Base-by-base conservation (phyloP, 257 asterid species). In the Hygrophila difformis region DNA sequence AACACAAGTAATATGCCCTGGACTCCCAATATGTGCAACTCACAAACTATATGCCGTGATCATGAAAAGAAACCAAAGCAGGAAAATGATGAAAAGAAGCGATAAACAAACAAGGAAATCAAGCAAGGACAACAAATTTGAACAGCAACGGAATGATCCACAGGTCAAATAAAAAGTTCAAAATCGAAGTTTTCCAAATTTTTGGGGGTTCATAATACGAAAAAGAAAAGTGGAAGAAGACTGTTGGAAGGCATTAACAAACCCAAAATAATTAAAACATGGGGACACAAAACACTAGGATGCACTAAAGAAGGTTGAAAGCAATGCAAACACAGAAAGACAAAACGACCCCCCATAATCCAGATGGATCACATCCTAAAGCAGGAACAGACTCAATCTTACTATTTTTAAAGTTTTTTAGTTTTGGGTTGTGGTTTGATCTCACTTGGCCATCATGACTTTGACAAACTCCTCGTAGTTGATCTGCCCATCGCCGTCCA, bases 401-500 rank as follows among this genome's bases (percentile, higher is more conserved):
- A 33, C 12, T 33, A 33, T 12, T 33, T 2, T 33, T 33, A 33
- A 33, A 33, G 10, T 5, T 33, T 33, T 33, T 33, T 33, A 33
- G 37, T 33, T 33, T 4, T 33, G 37, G 37, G 12, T n/a, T n/a
- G 8, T 10, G 37, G 37, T 33, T 9, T 2, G 37, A 33, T 33
- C 37, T 41, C 47, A 41, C 21, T 41, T 41, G 21, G 47, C 47
- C 47, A 41, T 41, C 47, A 41, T 41, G 15, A 41, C 47, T 16
- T 41, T 41, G 21, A 41, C 47, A 41, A 41, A 41, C 21, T 41
- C 47, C 3, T 41, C 47, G 21, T 41, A 41, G 47, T 41, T 41
- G 47, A 41, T 41, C 22, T 41, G 47, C 21, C 47, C 47, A 20
- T 41, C 47, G 1, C 47, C 47, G 7, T 41, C 47, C 47, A 41